Evolutionary conservation across 441 rosid genomes (phyloP).

Genomic region (Raphanus hybrid): DNA sequence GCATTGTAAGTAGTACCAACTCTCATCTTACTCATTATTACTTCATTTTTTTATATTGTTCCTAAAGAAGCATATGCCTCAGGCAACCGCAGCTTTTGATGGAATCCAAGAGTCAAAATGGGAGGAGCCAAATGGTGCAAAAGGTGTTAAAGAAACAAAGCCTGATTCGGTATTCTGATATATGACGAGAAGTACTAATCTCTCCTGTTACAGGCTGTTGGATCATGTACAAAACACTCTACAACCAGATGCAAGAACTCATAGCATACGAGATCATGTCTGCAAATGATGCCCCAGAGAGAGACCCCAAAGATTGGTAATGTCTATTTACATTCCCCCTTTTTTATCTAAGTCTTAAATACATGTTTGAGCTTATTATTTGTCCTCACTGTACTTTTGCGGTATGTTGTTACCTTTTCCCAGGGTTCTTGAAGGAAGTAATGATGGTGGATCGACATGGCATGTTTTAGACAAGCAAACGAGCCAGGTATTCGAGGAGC

Average conservation of each 20-base stretch:
- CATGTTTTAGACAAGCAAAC: constrained; percentile 62
- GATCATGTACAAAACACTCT: constrained; percentile 67
- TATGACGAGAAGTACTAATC: neutral
- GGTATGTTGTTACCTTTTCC: no score
- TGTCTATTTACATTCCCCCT: constrained; percentile 12
- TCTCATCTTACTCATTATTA: constrained; percentile 15
- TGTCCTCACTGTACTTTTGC: neutral
- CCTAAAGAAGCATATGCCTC: constrained; percentile 14
- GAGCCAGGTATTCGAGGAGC: constrained; percentile 60
- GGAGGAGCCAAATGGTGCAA: constrained; percentile 99
- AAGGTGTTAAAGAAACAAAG: constrained; percentile 60
- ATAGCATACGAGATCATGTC: constrained; percentile 84
- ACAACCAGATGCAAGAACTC: constrained; percentile 57
- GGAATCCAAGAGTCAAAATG: constrained; percentile 81
- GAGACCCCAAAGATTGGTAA: constrained; percentile 96
- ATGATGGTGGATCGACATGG: constrained; percentile 77
- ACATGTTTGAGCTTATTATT: no score
- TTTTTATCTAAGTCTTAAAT: no score
- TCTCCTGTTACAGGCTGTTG: constrained; percentile 63
- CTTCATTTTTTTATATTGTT: neutral
- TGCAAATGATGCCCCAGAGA: constrained; percentile 91
- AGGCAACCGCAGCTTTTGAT: constrained; percentile 90
- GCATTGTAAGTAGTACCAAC: constrained; percentile 66
- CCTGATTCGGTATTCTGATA: neutral
- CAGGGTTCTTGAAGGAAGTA: constrained; percentile 94